Percentiles rank a stretch among this genome's conserved stretches.
Conservation (phyloP, 202 grass and related monocot genomes). For the Eragrostis tef region DNA sequence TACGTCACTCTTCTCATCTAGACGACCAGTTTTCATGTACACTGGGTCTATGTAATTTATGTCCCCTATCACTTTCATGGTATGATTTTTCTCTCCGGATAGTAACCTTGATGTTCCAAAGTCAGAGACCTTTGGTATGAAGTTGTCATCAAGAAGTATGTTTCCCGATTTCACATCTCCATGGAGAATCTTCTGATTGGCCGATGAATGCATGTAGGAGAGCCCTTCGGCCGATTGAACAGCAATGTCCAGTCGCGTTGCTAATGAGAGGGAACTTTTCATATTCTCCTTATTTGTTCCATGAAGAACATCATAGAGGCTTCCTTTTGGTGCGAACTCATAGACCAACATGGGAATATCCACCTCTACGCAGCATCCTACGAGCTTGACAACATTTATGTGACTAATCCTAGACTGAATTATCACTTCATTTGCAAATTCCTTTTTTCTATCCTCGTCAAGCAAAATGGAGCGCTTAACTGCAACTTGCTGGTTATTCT, state of each 20-base stretch:
- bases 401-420: conserved; percentile 27
- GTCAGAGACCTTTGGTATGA: conserved; percentile 17
- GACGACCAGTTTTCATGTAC: neutral
- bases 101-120: neutral
- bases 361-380: conserved; percentile 30
- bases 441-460: neutral
- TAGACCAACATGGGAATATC: conserved; percentile 18
- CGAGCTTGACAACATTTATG: conserved; percentile 29
- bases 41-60: conserved; percentile 10
- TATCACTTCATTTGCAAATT: conserved; percentile 34
- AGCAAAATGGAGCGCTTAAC: neutral
- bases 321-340: neutral
- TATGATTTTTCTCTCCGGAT: neutral
- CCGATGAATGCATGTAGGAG: conserved; percentile 30
- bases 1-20: conserved; percentile 36
- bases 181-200: neutral
- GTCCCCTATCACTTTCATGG: conserved; percentile 1
- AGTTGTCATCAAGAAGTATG: conserved; percentile 32
- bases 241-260: neutral
- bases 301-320: conserved; percentile 17
- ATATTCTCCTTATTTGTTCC: neutral
- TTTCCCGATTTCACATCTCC: neutral
- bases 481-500: neutral
- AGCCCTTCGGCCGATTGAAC: conserved; percentile 24
- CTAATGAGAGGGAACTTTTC: neutral